phyloP scores from a whole-genome alignment of 1,284 basidiomycete genomes.

The Leccinum olivaceoglutinosum region DNA sequence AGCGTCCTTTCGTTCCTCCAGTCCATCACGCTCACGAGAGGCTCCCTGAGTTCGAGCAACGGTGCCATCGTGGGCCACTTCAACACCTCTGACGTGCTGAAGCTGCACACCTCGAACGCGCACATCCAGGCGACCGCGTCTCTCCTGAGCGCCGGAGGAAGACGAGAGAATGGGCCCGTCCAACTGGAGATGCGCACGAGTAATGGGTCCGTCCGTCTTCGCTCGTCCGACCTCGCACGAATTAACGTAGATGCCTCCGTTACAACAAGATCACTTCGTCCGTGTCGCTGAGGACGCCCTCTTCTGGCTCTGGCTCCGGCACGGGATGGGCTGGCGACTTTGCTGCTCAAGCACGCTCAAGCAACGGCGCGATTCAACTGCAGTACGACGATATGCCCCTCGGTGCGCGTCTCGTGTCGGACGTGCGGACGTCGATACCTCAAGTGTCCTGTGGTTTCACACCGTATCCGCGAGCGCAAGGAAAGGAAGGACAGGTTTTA shows the following conservation, averaged over 20 bases:
- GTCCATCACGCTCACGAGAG: conserved; percentile 31
- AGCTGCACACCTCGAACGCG: conserved; percentile 35
- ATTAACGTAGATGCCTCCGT: not conserved
- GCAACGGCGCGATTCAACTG: conserved; percentile 33
- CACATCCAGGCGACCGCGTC: conserved; percentile 31
- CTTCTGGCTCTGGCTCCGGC: not conserved
- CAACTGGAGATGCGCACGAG: conserved; percentile 30
- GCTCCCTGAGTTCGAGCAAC: conserved; percentile 30
- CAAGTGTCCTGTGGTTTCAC: no score
- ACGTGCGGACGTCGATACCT: conserved; percentile 31
- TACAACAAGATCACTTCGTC: conserved; percentile 16
- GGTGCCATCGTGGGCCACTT: conserved; percentile 38
- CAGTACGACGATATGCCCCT: conserved; percentile 32
- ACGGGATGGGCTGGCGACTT: conserved; percentile 25
- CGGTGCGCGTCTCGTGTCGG: conserved; percentile 28
- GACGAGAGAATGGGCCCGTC: conserved; percentile 9
- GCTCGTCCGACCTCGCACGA: not conserved
- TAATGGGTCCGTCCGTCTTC: conserved; percentile 29
- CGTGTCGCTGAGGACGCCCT: conserved; percentile 9
- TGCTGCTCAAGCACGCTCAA: conserved; percentile 25
- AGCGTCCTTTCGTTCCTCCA: conserved; percentile 11
- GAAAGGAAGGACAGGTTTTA: no score
- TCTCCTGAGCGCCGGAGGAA: conserved; percentile 18
- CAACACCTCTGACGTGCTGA: conserved; percentile 30
- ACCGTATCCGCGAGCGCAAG: no score